Evolutionary conservation across 2,329 filamentous ascomycete species (phyloP), one percentile per base, ranked within the genome.

Genomic region (Diplodia seriata): DNA sequence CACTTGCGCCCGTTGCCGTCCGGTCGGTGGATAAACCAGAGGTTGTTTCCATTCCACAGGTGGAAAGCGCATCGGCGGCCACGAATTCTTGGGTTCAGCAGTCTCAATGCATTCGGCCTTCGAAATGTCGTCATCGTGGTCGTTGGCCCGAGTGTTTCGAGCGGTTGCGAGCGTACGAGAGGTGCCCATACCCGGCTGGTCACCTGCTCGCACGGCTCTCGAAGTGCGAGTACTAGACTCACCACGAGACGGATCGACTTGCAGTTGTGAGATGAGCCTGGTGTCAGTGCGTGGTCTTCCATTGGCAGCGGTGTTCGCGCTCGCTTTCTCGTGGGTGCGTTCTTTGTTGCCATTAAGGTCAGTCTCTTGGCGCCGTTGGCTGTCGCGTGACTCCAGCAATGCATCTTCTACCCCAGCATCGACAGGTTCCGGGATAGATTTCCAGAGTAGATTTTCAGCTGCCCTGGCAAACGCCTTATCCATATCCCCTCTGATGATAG

Each of bases 1-100:
- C 1, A 95, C 87, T 1, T 85, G 87, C 1, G 89, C 87, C 69
- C 88, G 85, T 61, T 87, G 86, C 66, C 84, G 86, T 2, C 87
- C 87, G 31, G 79, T 81, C 5, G 80, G 73, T 3, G 88, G 89
- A 74, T 87, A 93, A 2, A 88, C 81, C 1, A 94, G 81, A 1
- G 90, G 85, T 61, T 71, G 73, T 29, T 67, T 51, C 78, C 78
- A 79, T 2, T 23, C 14, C 3, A 4, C 6, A 26, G 26, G 26
- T 15, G 57, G 57, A 29, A 49, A 33, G 9, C 20, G 4, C 4
- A 63, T 38, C 29, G 18, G 59, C 7, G 47, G 59, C 59, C 43
- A 51, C 11, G 50, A 12, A n/a, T 5, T 18, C n/a, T 63, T n/a
- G 6, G 5, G 12, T 9, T 63, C 43, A 33, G 33, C 23, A n/a